Base-by-base conservation (phyloP, 768 basidiomycete genomes). In the Pleurotus citrinopileatus region DNA sequence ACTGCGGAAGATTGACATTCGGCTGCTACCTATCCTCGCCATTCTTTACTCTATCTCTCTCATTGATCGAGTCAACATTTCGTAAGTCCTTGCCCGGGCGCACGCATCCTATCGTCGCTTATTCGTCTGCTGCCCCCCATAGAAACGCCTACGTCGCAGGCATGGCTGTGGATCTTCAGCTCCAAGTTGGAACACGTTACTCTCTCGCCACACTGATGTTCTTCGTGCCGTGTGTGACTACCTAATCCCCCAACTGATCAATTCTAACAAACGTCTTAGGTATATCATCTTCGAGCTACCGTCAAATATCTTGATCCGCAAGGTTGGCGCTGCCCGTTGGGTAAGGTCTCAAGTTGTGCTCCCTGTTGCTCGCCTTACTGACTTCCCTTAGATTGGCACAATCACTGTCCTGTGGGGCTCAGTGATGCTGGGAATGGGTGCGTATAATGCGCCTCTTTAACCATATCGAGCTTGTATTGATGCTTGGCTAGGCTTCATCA, bases 311-410 rank as follows among this genome's bases (percentile, higher is more conserved):
- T 9, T 51, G n/a, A 51, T 51, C 27, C 48, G 48, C 22, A 51
- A 51, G 48, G 8, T 51, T 51, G 48, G 48, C 10, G 48, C 48
- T 22, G 48, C 48, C 9, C 48, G 48, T 19, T 51, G 48, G 48
- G 48, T 51, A 36, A 23, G 48, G 67, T 73, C 1, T 69, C n/a
- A n/a, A n/a, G n/a, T n/a, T 73, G 52, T 70, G 66, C 22, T 68
- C 71, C 3, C 47, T 73, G 26, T 67, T 32, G 34, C 32, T 22
- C 13, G 9, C 29, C 15, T 36, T 8, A 36, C 19, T 22, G 32
- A 5, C 17, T 51, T 10, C 34, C 2, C 29, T 19, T 25, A 51
- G 48, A 51, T 51, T 25, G 48, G 48, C 5, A 4, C 22, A 17
- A 51, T 51, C 34, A 51, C 48, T 3, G 12, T 51, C 3, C 34